A percentile compares a stretch with the other conserved stretches of the same genome.
Evolutionary conservation across 192 early-diverging fungal species (phyloP).

Genomic region (Gigaspora rosea): DNA sequence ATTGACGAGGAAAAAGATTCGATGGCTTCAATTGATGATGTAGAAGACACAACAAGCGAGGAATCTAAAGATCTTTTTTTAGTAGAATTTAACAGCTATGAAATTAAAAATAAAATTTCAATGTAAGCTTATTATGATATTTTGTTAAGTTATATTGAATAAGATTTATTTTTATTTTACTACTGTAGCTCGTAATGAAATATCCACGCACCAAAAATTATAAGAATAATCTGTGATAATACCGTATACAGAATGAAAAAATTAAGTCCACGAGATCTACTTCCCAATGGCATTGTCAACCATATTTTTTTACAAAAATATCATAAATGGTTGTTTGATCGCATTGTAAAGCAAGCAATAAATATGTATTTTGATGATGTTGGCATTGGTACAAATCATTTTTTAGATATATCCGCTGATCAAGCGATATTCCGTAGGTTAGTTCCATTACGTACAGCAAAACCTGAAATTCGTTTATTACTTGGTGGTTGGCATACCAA

Average conservation of each 20-base stretch:
- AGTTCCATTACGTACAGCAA: too few species aligned
- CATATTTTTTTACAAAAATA: not conserved
- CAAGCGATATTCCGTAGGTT: too few species aligned
- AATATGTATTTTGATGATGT: too few species aligned
- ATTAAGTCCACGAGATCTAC: not conserved
- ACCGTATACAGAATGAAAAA: not conserved
- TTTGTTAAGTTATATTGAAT: not conserved
- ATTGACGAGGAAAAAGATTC: too few species aligned
- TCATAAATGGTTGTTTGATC: not conserved
- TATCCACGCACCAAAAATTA: not conserved
- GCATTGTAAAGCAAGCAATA: not conserved
- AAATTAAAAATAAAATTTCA: not conserved
- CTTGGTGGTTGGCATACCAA: too few species aligned
- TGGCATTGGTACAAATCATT: too few species aligned
- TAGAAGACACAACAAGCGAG: too few species aligned
- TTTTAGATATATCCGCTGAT: too few species aligned
- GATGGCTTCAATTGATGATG: too few species aligned
- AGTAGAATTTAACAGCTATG: not conserved
- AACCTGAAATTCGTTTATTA: too few species aligned
- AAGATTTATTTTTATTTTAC: not conserved
- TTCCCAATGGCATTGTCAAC: not conserved
- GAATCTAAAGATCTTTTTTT: not conserved
- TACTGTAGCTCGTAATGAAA: not conserved
- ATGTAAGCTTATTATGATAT: slow-evolving; percentile 5
- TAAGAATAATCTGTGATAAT: not conserved